Percentiles rank a stretch among this genome's conserved stretches.
These are phyloP conservation scores for Recurvomyces mirabilis DNA, from an alignment of 495 filamentous ascomycete species.

Conservation along the genomic window DNA sequence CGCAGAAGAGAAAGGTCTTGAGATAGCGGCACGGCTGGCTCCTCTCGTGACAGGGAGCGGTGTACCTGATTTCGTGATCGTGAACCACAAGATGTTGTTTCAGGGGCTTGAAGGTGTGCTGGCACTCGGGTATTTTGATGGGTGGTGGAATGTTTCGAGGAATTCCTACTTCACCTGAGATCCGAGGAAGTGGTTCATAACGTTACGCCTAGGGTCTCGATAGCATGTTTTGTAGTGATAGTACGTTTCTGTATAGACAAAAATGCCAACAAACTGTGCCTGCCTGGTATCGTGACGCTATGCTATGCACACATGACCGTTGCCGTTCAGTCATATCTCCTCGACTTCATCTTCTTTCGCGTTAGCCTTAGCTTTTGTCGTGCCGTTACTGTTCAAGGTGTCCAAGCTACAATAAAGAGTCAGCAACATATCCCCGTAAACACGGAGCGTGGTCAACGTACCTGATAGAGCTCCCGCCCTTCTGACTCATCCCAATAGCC, in stretches of 20 bases:
- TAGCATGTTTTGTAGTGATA: too few relatives aligned
- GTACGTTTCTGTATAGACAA: too few relatives aligned
- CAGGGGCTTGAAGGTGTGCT: constrained; percentile 42
- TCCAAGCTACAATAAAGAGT: constrained; percentile 35
- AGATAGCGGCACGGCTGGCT: constrained; percentile 44
- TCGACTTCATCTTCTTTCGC: constrained; percentile 35
- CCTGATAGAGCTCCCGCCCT: constrained; percentile 2
- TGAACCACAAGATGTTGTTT: constrained; percentile 37
- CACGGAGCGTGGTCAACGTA: neutral
- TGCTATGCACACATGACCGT: constrained; percentile 6
- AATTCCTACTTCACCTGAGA: constrained; percentile 30
- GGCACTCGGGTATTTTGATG: constrained; percentile 46
- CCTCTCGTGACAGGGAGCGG: constrained; percentile 48
- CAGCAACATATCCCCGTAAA: constrained; percentile 31
- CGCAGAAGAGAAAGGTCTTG: constrained; percentile 34
- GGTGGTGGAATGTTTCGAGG: constrained; percentile 40
- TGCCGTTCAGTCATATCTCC: constrained; percentile 31
- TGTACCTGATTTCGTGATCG: constrained; percentile 46
- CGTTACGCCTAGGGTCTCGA: too few relatives aligned
- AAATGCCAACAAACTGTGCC: too few relatives aligned
- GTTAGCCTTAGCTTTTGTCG: constrained; percentile 32
- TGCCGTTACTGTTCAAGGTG: constrained; percentile 49
- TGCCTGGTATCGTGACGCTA: too few relatives aligned
- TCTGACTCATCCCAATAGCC: constrained; percentile 55
- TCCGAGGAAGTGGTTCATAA: too few relatives aligned